Conservation (phyloP, 352 stramenopile species). For the Phytophthora sojae region DNA sequence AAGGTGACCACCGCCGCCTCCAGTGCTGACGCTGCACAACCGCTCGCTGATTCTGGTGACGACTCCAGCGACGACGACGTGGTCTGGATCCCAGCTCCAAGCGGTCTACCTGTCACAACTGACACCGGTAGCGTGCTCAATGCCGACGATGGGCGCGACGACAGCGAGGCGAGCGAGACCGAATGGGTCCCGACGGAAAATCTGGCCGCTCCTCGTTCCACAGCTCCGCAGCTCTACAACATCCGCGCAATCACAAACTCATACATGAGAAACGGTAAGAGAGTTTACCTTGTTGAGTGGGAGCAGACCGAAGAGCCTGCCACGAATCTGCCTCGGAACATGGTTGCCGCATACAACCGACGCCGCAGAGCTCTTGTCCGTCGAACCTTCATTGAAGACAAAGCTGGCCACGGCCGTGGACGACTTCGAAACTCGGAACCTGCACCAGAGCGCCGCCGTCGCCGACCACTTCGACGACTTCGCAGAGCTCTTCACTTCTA, state of each 20-base stretch:
- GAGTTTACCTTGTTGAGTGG: background rate
- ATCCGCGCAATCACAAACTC: background rate
- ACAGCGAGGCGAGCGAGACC: background rate
- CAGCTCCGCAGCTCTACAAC: background rate
- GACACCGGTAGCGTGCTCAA: background rate
- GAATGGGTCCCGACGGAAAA: background rate
- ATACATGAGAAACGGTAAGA: background rate
- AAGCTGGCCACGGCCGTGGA: background rate
- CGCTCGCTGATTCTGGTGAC: background rate
- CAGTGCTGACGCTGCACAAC: background rate
- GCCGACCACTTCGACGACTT: background rate
- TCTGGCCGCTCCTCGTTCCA: no score
- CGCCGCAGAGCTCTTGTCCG: background rate
- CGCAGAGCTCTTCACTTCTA: no score
- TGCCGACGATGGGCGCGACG: background rate
- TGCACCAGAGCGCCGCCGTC: background rate
- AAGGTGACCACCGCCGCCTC: background rate
- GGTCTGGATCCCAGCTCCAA: background rate
- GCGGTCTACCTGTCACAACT: background rate
- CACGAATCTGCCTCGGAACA: background rate
- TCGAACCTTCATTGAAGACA: background rate
- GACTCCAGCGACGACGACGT: background rate
- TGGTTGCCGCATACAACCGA: background rate
- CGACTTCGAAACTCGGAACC: background rate
- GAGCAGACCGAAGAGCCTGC: background rate